phyloP scores from a whole-genome alignment of 371 early-diverging fungal species.

The Mortierella sp. region DNA sequence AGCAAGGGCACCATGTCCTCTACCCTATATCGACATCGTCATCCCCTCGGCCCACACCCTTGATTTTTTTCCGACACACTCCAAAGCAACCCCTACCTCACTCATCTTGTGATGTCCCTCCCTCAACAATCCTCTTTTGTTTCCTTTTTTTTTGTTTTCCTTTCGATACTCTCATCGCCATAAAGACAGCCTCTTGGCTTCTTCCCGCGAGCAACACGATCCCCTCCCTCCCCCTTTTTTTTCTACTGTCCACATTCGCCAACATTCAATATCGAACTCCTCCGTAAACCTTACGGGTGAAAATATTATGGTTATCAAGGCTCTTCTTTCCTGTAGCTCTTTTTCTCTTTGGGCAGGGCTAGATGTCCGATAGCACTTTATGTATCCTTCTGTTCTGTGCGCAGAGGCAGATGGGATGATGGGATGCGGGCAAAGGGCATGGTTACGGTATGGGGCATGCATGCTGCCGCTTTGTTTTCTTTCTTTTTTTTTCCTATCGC shows the following conservation, averaged over 20 bases:
- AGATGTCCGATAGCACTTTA: background rate
- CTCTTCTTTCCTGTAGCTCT: background rate
- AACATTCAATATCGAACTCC: background rate
- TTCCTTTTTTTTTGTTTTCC: background rate
- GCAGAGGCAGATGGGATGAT: background rate
- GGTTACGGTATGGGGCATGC: background rate
- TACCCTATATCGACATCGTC: background rate
- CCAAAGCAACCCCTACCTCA: background rate
- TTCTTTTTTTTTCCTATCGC: background rate
- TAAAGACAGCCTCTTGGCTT: background rate
- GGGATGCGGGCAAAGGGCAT: background rate
- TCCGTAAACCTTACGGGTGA: background rate
- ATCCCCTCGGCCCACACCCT: background rate
- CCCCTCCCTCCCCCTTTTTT: too few relatives aligned
- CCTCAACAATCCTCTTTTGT: too few relatives aligned
- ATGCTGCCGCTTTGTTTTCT: background rate
- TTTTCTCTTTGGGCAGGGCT: background rate
- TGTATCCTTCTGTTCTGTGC: background rate
- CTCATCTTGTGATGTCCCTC: background rate
- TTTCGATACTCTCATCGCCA: background rate
- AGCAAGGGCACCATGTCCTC: background rate
- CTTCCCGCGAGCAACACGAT: background rate
- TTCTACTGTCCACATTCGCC: background rate
- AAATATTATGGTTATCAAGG: background rate
- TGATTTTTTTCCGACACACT: slow-evolving; percentile 1